Conservation (phyloP, 192 early-diverging fungal species). For the Coemansia sp. region DNA sequence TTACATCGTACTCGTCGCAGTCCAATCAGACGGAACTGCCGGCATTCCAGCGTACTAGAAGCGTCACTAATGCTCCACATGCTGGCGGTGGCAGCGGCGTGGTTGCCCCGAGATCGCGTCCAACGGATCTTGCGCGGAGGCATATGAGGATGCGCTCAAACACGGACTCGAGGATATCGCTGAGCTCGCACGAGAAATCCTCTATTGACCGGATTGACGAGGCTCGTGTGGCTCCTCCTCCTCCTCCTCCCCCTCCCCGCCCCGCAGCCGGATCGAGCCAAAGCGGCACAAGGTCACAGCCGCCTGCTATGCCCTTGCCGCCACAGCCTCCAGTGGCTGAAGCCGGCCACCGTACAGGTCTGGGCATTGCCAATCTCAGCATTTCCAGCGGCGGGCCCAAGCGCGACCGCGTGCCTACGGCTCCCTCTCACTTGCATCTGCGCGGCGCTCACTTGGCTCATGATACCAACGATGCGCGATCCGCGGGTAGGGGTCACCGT, state of each 20-base stretch:
- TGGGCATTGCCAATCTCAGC: constrained; percentile 24
- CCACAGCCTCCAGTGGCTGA: background rate
- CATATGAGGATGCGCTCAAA: constrained; percentile 48
- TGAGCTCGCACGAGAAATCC: constrained; percentile 26
- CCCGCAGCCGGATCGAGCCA: too few species aligned
- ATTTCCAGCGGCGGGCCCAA: constrained; percentile 1
- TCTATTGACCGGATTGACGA: background rate
- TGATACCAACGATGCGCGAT: background rate
- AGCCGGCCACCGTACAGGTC: background rate
- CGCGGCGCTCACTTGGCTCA: background rate
- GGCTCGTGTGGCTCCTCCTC: background rate
- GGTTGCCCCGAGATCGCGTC: background rate
- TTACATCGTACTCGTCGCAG: constrained; percentile 41
- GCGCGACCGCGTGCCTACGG: constrained; percentile 1
- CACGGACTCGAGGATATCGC: constrained; percentile 40
- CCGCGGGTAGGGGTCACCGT: constrained; percentile 4
- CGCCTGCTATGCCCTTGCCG: background rate
- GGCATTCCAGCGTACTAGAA: constrained; percentile 41
- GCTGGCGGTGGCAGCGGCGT: background rate
- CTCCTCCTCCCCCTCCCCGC: background rate
- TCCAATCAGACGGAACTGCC: constrained; percentile 44
- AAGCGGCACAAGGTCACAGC: background rate
- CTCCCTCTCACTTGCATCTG: background rate
- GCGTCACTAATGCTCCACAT: constrained; percentile 20
- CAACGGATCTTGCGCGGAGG: background rate